A percentile compares a stretch with the other conserved stretches of the same genome.
Conservation (phyloP, 2,329 filamentous ascomycete species). For the Monilinia laxa region DNA sequence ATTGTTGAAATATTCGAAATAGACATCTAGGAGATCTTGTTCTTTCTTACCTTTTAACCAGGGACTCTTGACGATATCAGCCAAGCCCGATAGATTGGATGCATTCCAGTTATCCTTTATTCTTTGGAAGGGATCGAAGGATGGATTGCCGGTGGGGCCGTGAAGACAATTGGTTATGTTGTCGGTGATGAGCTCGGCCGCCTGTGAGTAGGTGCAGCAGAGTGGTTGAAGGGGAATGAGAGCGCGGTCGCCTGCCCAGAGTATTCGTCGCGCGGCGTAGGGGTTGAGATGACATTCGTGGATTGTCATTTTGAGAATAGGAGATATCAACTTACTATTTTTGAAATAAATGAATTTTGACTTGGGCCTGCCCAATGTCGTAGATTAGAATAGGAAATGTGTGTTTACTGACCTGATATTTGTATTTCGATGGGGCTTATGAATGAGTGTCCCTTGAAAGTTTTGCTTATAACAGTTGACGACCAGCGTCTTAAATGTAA, state of each 20-base stretch:
- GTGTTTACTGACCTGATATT: conserved; percentile 2
- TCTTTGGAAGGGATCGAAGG: conserved; percentile 9
- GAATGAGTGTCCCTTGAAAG: neutral
- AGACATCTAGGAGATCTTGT: conserved; percentile 15
- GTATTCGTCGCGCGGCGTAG: conserved; percentile 14
- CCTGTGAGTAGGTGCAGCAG: conserved; percentile 20
- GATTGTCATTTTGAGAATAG: conserved; percentile 12
- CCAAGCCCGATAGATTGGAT: neutral
- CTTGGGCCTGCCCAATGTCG: conserved; percentile 15
- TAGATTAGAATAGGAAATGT: neutral
- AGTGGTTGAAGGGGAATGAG: conserved; percentile 12
- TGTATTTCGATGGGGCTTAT: neutral
- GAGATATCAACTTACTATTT: conserved; percentile 6
- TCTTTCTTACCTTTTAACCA: conserved; percentile 16
- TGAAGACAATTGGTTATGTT: conserved; percentile 13
- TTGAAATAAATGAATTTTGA: neutral
- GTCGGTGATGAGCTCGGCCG: conserved; percentile 18
- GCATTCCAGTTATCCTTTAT: conserved; percentile 17
- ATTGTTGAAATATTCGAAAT: conserved; percentile 17
- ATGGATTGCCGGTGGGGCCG: conserved; percentile 1
- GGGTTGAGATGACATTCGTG: conserved; percentile 20
- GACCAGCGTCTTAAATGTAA: conserved; percentile 10
- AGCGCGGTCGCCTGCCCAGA: conserved; percentile 15
- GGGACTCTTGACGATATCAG: neutral
- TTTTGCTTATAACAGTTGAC: conserved; percentile 6